Evolutionary conservation across 2,329 filamentous ascomycete genomes (phyloP).

Genomic region (Aspergillus latus): DNA sequence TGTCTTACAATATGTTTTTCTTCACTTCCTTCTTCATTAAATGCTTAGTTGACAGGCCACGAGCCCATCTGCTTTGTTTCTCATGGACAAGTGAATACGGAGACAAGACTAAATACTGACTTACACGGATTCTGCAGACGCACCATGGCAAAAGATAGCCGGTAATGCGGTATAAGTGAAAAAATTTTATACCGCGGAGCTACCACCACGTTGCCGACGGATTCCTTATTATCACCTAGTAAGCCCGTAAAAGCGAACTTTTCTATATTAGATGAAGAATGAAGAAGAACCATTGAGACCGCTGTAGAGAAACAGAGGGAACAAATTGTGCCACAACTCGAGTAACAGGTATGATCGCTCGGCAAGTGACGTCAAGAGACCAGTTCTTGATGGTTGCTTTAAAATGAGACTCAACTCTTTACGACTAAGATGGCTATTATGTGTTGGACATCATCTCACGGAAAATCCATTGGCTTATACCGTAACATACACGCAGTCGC

Average conservation of each 20-base stretch:
- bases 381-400: neutral
- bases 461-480: slow-evolving; percentile 19
- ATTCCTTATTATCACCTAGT: slow-evolving; percentile 12
- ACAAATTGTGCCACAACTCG: neutral
- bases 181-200: neutral
- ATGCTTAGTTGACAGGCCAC: neutral
- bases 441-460: slow-evolving; percentile 1
- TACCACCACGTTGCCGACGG: too few species aligned
- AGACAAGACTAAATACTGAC: neutral
- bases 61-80: neutral
- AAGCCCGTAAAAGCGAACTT: neutral
- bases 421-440: neutral
- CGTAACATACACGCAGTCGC: slow-evolving; percentile 22
- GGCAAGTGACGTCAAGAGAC: neutral
- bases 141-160: slow-evolving; percentile 9
- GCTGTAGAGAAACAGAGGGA: neutral
- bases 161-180: slow-evolving; percentile 9
- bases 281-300: neutral
- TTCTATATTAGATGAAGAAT: neutral
- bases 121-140: slow-evolving; percentile 13
- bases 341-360: neutral
- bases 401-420: neutral
- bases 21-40: neutral
- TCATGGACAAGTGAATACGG: slow-evolving; percentile 3
- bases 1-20: slow-evolving; percentile 8